Percentiles rank a stretch among this genome's conserved stretches.
Evolutionary conservation across 352 stramenopile genomes (phyloP).

Genomic region (Aphanomyces stellatus): DNA sequence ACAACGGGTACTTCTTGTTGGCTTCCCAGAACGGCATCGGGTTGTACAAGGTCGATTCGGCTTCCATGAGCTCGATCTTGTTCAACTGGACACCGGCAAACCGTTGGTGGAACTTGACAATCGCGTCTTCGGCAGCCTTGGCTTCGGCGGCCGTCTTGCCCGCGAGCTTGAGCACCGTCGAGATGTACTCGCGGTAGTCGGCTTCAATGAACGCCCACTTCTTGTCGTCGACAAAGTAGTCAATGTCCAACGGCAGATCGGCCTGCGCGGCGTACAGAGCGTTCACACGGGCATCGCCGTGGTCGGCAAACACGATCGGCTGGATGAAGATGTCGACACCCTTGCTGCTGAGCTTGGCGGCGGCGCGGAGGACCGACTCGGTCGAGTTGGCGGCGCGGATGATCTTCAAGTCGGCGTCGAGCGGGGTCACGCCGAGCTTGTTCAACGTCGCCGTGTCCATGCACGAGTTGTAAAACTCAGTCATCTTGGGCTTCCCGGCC

Average conservation of each 20-base stretch:
- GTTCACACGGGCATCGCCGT: slow-evolving; percentile 32
- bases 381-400: too few species aligned
- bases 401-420: slow-evolving; percentile 32
- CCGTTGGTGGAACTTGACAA: slow-evolving; percentile 59
- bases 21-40: slow-evolving; percentile 68
- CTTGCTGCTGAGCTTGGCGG: slow-evolving; percentile 43
- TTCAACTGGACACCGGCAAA: slow-evolving; percentile 80
- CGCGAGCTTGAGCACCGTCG: slow-evolving; percentile 9
- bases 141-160: too few species aligned
- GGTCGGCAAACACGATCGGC: slow-evolving; percentile 34
- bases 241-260: slow-evolving; percentile 31
- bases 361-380: too few species aligned
- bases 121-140: slow-evolving; percentile 23
- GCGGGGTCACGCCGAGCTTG: slow-evolving; percentile 30
- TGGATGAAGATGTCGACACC: slow-evolving; percentile 50
- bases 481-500: slow-evolving; percentile 42
- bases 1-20: slow-evolving; percentile 34
- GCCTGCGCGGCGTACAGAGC: slow-evolving; percentile 38
- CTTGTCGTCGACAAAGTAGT: slow-evolving; percentile 33
- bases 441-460: slow-evolving; percentile 32
- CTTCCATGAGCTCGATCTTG: slow-evolving; percentile 68
- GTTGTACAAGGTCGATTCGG: slow-evolving; percentile 83
- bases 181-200: slow-evolving; percentile 31
- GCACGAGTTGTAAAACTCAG: slow-evolving; percentile 52
- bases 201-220: slow-evolving; percentile 37